Evolutionary conservation across 2,329 filamentous ascomycete species (phyloP), one percentile per base, ranked within the genome.

Genomic region (Aspergillus latus): DNA sequence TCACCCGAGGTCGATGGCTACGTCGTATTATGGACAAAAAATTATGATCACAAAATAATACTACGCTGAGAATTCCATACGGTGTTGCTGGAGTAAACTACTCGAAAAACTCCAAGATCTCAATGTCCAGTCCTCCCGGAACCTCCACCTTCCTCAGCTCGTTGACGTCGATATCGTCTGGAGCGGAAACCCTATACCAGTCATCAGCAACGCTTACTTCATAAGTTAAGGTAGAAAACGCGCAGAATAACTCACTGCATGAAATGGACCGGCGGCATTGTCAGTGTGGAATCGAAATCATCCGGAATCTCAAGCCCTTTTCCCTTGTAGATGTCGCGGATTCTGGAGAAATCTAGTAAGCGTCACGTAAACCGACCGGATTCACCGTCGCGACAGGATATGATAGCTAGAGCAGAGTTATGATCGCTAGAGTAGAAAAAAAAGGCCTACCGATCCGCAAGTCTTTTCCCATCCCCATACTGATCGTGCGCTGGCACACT

Each of bases 231-330:
- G 21, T 40, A 40, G 5, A 15, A 40, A 40, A 6, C 9, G n/a
- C 9, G n/a, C 16, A 11, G 10, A 8, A n/a, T 29, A 11, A 45
- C 62, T 7, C 52, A 65, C 63, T 54, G 49, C 37, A 65, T 56
- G 16, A 60, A 65, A 47, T 62, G 59, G 10, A 64, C 47, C n/a
- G 63, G 64, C 1, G 63, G 64, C 1, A 10, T 39, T 1, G 63
- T 66, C 43, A 45, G 10, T 1, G 63, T 63, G 5, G 64, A 64
- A 1, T 65, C 59, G 15, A 57, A 66, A 1, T 58, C 36, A 11
- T 65, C 32, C 1, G 64, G 62, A 34, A 66, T 54, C 5, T 58
- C n/a, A 2, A 66, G 46, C 4, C 57, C 10, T 36, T 50, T 55
- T 26, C 53, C 63, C 9, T 57, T 44, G 21, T 57, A 57, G n/a